Percentiles rank a stretch among this genome's conserved stretches.
Conservation (phyloP, 2,329 filamentous ascomycete species). For the Fusarium austroafricanum region DNA sequence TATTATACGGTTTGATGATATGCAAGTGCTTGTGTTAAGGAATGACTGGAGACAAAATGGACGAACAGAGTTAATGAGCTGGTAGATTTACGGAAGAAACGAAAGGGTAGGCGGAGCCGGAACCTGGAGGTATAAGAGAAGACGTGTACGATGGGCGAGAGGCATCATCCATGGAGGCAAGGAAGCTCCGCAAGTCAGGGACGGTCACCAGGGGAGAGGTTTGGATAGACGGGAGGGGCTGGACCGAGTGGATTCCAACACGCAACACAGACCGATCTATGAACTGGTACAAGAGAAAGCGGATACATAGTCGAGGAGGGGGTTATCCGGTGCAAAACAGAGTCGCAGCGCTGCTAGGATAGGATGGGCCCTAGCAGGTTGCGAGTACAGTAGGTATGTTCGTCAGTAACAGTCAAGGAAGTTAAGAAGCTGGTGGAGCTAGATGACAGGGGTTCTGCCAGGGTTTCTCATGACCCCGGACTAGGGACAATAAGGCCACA, state of each 20-base stretch:
- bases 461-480: constrained; percentile 37
- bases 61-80: constrained; percentile 40
- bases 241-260: constrained; percentile 41
- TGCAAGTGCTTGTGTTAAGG: constrained; percentile 43
- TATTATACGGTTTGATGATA: constrained; percentile 41
- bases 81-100: constrained; percentile 43
- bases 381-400: constrained; percentile 40
- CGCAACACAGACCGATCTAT: constrained; percentile 47
- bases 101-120: constrained; percentile 44
- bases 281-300: constrained; percentile 39
- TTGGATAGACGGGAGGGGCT: constrained; percentile 46
- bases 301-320: constrained; percentile 32
- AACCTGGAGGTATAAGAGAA: constrained; percentile 50
- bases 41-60: constrained; percentile 44
- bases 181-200: constrained; percentile 42
- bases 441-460: constrained; percentile 31
- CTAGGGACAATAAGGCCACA: constrained; percentile 45
- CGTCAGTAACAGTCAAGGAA: constrained; percentile 43
- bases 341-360: constrained; percentile 43
- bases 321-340: constrained; percentile 38
- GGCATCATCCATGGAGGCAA: constrained; percentile 48
- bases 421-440: constrained; percentile 39
- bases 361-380: constrained; percentile 34
- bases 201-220: constrained; percentile 44
- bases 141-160: constrained; percentile 44